A percentile compares a stretch with the other conserved stretches of the same genome.
Evolutionary conservation across 495 filamentous ascomycete genomes (phyloP).

Genomic region (Echria macrotheca): DNA sequence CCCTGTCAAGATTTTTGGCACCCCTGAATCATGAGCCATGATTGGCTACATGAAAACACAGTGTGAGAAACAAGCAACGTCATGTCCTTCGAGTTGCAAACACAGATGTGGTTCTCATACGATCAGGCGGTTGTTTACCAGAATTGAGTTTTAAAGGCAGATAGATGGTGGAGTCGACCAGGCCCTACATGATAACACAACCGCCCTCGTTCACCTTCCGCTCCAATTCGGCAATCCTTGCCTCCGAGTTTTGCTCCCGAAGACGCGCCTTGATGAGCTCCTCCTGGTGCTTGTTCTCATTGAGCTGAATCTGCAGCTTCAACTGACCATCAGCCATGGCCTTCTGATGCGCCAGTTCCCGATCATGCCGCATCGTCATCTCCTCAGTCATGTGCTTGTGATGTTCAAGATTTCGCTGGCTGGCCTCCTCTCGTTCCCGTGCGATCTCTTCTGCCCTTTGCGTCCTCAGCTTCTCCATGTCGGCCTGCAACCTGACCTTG

Average conservation of each 20-base stretch:
- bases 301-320: background rate
- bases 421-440: background rate
- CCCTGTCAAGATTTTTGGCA: too few relatives aligned
- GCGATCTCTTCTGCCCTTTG: background rate
- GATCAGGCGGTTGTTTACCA: too few relatives aligned
- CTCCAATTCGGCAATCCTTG: background rate
- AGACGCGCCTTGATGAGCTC: background rate
- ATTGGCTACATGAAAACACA: too few relatives aligned
- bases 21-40: too few relatives aligned
- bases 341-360: background rate
- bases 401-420: background rate
- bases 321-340: background rate
- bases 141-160: too few relatives aligned
- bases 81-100: too few relatives aligned
- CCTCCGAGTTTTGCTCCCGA: background rate
- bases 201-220: background rate
- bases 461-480: background rate
- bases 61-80: too few relatives aligned
- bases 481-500: background rate
- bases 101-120: too few relatives aligned
- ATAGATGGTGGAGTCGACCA: too few relatives aligned
- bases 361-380: background rate
- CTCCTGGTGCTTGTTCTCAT: conserved; percentile 4
- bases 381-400: background rate
- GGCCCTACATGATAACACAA: conserved; percentile 6